Percentiles rank a stretch among this genome's conserved stretches.
These are phyloP conservation scores for Lasiosphaeria hispida DNA, from an alignment of 495 filamentous ascomycete genomes.

Conservation along the genomic window DNA sequence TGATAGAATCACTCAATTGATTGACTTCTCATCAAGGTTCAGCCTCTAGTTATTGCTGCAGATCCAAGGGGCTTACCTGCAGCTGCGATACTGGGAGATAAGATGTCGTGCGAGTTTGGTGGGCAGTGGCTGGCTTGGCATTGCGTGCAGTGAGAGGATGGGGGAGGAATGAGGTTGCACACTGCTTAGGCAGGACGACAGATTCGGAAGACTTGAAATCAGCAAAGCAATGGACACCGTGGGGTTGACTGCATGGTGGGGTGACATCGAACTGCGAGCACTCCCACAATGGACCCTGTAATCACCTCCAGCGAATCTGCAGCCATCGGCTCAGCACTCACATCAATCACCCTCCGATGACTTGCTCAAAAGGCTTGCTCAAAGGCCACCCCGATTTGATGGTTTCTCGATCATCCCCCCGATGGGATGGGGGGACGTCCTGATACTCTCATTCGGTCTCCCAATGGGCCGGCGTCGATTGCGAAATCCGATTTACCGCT, in stretches of 20 bases:
- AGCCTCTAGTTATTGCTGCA: neutral
- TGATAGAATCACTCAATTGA: neutral
- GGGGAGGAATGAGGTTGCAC: neutral
- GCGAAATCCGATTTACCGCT: conserved; percentile 12
- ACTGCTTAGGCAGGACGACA: neutral
- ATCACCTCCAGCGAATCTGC: neutral
- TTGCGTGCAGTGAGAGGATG: neutral
- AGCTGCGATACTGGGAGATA: neutral
- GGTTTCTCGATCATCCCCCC: neutral
- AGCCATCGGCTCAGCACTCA: neutral
- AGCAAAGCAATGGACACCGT: neutral
- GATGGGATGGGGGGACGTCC: neutral
- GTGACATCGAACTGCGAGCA: conserved; percentile 12
- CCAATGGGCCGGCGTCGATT: neutral
- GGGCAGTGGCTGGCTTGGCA: conserved; percentile 5
- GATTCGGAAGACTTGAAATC: conserved; percentile 8
- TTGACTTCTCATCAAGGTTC: neutral
- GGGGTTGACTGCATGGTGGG: neutral
- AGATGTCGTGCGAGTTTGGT: conserved; percentile 3
- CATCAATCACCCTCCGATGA: neutral
- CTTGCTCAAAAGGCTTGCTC: neutral
- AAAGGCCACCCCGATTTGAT: conserved; percentile 7
- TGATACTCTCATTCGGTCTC: conserved; percentile 3
- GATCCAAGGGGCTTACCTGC: conserved; percentile 7
- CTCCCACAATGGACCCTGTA: neutral